These are phyloP conservation scores for Scheffersomyces illinoinensis DNA, from an alignment of 1,139 yeast species.

Conservation along the genomic window DNA sequence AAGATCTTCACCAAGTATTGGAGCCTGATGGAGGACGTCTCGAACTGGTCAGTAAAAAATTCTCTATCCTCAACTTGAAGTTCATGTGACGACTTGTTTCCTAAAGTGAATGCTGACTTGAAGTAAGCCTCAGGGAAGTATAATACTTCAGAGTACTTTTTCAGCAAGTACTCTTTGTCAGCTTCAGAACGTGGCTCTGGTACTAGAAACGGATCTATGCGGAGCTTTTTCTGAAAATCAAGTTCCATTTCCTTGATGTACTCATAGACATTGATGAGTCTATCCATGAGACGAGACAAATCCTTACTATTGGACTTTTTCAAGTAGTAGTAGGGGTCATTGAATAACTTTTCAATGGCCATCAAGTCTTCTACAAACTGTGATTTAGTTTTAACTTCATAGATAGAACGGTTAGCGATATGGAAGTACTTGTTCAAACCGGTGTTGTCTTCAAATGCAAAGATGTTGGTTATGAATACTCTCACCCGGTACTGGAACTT, in stretches of 20 bases:
- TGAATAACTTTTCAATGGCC: conserved; percentile 30
- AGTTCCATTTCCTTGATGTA: conserved; percentile 35
- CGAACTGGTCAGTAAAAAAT: conserved; percentile 26
- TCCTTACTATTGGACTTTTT: conserved; percentile 22
- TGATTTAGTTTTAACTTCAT: conserved; percentile 23
- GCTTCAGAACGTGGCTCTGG: conserved; percentile 14
- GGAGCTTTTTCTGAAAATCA: conserved; percentile 15
- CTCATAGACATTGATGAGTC: conserved; percentile 26
- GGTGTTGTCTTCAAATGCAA: conserved; percentile 46
- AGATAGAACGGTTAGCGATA: conserved; percentile 25
- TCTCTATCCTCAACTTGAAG: conserved; percentile 27
- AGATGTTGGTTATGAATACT: conserved; percentile 31
- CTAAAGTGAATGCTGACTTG: conserved; percentile 29
- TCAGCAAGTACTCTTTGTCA: conserved; percentile 18
- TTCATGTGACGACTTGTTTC: conserved; percentile 12
- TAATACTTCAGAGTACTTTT: conserved; percentile 21
- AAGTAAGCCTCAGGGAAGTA: conserved; percentile 43
- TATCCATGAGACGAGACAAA: conserved; percentile 23
- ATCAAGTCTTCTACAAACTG: conserved; percentile 36
- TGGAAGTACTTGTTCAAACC: conserved; percentile 46
- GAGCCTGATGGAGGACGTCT: conserved; percentile 28
- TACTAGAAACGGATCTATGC: conserved; percentile 19
- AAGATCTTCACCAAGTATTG: conserved; percentile 34
- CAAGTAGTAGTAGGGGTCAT: conserved; percentile 38
- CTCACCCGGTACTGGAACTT: conserved; percentile 38